A percentile compares a stretch with the other conserved stretches of the same genome.
These are phyloP conservation scores for Melanomma pulvis-pyrius DNA, from an alignment of 495 filamentous ascomycete genomes.

Conservation along the genomic window DNA sequence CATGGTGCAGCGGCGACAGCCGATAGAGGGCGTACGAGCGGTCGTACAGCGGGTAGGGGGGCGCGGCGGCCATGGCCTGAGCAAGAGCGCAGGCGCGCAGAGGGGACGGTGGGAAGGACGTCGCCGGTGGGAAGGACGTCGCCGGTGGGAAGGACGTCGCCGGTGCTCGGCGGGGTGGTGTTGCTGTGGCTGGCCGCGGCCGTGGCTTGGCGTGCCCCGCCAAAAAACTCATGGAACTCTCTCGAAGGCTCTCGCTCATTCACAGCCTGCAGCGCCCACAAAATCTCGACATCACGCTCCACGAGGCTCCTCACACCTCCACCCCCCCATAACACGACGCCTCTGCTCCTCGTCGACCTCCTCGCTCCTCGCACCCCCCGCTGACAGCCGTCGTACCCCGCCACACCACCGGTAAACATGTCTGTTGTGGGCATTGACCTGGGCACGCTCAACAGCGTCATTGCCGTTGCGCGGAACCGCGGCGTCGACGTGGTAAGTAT, in stretches of 20 bases:
- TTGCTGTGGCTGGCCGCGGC: too few species aligned
- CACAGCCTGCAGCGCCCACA: slow-evolving; percentile 4
- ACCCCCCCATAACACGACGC: background rate
- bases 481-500: slow-evolving; percentile 97
- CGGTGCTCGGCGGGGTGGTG: too few species aligned
- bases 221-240: slow-evolving; percentile 4
- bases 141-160: too few species aligned
- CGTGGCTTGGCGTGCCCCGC: too few species aligned
- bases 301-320: slow-evolving; percentile 7
- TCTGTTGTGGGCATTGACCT: slow-evolving; percentile 90
- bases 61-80: slow-evolving; percentile 1
- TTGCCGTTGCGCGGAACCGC: slow-evolving; percentile 95
- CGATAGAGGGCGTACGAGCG: slow-evolving; percentile 42
- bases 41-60: slow-evolving; percentile 35
- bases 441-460: slow-evolving; percentile 94
- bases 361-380: background rate
- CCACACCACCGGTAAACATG: slow-evolving; percentile 51
- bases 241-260: slow-evolving; percentile 4
- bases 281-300: slow-evolving; percentile 3
- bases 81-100: background rate
- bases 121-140: too few species aligned
- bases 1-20: slow-evolving; percentile 45
- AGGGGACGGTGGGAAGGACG: background rate
- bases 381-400: slow-evolving; percentile 12
- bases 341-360: background rate